Conservation (phyloP, 192 early-diverging fungal species). For the Entomortierella beljakovae region DNA sequence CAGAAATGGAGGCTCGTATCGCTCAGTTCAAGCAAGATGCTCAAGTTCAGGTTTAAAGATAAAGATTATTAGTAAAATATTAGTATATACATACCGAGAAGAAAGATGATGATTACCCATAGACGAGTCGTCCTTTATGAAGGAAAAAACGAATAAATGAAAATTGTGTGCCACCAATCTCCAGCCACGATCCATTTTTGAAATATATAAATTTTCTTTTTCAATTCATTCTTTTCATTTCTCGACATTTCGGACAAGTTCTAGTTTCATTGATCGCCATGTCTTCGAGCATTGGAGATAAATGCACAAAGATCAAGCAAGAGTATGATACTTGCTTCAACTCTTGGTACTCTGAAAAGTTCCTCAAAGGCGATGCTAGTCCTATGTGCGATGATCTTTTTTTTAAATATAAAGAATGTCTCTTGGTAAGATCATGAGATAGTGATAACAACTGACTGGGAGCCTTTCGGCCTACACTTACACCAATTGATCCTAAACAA, state of each 20-base stretch:
- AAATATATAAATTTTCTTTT: not conserved
- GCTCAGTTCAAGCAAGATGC: slow-evolving; percentile 44
- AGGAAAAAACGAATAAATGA: not conserved
- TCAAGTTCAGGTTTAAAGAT: slow-evolving; percentile 17
- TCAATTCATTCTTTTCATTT: not conserved
- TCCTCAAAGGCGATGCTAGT: slow-evolving; percentile 85
- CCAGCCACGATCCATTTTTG: not conserved
- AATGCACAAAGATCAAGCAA: slow-evolving; percentile 85
- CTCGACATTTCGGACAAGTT: not conserved
- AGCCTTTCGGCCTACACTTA: not conserved
- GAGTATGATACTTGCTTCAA: slow-evolving; percentile 95
- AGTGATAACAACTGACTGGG: not conserved
- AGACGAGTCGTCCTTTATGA: not conserved
- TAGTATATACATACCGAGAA: not conserved
- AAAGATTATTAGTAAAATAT: not conserved
- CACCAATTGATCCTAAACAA: no score
- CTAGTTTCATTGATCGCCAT: slow-evolving; percentile 36
- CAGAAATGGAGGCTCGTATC: slow-evolving; percentile 81
- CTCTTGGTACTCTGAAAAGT: slow-evolving; percentile 96
- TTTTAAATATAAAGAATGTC: slow-evolving; percentile 84
- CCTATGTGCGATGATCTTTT: slow-evolving; percentile 89
- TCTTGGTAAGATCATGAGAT: slow-evolving; percentile 68
- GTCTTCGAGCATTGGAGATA: slow-evolving; percentile 71
- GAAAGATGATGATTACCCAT: not conserved
- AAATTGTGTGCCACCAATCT: no score